Evolutionary conservation across 129 eudicot species (phyloP).

Genomic region (Artemisia annua): DNA sequence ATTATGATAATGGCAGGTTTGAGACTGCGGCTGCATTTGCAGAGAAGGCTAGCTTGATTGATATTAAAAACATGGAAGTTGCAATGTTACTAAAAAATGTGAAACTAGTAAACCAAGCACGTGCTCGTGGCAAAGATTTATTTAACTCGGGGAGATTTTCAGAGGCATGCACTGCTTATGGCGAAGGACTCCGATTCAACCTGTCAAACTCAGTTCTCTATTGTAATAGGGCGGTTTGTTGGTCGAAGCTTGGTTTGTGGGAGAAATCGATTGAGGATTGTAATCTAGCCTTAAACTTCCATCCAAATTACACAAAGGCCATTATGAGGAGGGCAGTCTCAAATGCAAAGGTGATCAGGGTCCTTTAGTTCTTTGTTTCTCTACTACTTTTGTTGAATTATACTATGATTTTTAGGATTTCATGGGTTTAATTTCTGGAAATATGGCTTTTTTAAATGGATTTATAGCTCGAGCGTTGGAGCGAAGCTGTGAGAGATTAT

Average conservation of each 20-base stretch:
- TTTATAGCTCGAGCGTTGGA: constrained; percentile 54
- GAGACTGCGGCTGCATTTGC: constrained; percentile 51
- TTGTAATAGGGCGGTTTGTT: constrained; percentile 64
- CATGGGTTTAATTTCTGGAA: background rate
- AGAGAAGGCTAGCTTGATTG: constrained; percentile 48
- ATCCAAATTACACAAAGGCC: constrained; percentile 60
- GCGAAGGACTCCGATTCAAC: constrained; percentile 56
- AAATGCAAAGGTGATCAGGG: constrained; percentile 48
- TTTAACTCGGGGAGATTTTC: constrained; percentile 48
- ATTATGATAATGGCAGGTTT: constrained; percentile 46
- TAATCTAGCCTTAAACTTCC: constrained; percentile 51
- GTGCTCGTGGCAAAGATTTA: constrained; percentile 53
- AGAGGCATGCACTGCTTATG: constrained; percentile 55
- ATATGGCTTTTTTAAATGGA: constrained; percentile 4
- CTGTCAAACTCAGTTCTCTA: constrained; percentile 49
- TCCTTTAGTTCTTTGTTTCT: background rate
- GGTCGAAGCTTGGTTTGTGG: constrained; percentile 65
- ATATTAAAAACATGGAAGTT: constrained; percentile 46
- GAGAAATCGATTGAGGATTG: constrained; percentile 56
- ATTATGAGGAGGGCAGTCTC: constrained; percentile 59
- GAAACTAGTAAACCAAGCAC: constrained; percentile 44
- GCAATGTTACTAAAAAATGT: constrained; percentile 47
- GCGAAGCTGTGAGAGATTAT: constrained; percentile 55
- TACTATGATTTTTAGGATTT: background rate
- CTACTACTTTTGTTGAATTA: background rate